Base-by-base conservation (phyloP, 2,329 filamentous ascomycete genomes). In the Helotiales sp. region DNA sequence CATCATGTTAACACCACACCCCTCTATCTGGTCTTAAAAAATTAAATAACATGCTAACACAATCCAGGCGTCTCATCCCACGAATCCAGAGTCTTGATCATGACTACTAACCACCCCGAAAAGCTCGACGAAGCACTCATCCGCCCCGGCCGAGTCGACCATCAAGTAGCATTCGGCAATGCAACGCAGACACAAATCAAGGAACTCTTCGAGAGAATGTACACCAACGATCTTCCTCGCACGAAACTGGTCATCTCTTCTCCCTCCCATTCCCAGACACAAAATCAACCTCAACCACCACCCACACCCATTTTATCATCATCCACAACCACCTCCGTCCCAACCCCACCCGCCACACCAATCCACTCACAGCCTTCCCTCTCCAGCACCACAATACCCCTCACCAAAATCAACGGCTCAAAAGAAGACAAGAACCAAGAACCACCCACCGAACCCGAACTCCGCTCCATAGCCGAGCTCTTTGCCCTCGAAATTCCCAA, bases 61-160 rank as follows among this genome's bases (percentile, higher is more conserved):
- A 3, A 17, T 32, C 15, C 61, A 75, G 74, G 93, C 63, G 91
- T 93, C 0, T 91, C 90, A 0, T 91, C 89, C 2, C 91, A 92
- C 73, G 92, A 95, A 79, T 92, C 91, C 28, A 86, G 91, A 54
- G 86, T 95, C 13, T 84, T 95, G 20, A 89, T 95, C 80, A 93
- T 94, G 90, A 94, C 92, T 0, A 93, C 91, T 34, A 96, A 95
- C 78, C 86, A 88, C 67, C 89, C 90, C 2, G 89, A 94, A 72
- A 83, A 86, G 15, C 85, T 95, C 0, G 91, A 94, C 75, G 85
- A 89, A 54, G 91, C 91, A 0, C 83, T 96, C 6, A 89, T 93
- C 59, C 84, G 91, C 0, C 91, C 92, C 0, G 91, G 91, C 0
- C 84, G 91, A 1, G 88, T 94, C 3, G 91, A 94, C 70, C 80